phyloP scores from a whole-genome alignment of 73 alveolate genomes.

The Uronychia binucleata region DNA sequence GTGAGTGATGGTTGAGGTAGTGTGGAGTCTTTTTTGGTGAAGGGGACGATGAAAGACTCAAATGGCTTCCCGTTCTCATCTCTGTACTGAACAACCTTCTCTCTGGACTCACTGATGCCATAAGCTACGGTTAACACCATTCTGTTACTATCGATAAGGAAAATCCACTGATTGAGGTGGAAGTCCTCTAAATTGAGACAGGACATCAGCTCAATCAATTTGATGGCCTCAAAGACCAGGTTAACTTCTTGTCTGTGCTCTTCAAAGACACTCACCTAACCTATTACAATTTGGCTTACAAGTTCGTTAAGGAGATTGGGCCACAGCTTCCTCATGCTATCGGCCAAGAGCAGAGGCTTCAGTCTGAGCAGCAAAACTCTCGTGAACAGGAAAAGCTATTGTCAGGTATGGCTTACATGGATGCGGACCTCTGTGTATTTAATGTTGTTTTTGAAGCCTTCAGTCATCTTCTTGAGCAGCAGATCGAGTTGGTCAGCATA shows the following conservation, averaged over 20 bases:
- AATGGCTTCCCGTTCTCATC: constrained; percentile 18
- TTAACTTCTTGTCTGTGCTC: constrained; percentile 65
- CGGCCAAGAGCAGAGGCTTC: constrained; percentile 71
- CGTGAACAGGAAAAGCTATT: constrained; percentile 71
- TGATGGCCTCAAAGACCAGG: constrained; percentile 75
- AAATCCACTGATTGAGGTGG: constrained; percentile 89
- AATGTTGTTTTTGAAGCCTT: constrained; percentile 55
- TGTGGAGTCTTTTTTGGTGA: constrained; percentile 26
- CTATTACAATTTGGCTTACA: constrained; percentile 6
- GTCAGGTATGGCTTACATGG: too few relatives aligned
- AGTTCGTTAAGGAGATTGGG: constrained; percentile 87
- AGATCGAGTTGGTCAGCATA: constrained; percentile 57
- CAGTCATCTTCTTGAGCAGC: constrained; percentile 69
- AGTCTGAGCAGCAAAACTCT: constrained; percentile 82
- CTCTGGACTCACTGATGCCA: neutral
- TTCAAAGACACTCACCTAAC: constrained; percentile 60
- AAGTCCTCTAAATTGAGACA: constrained; percentile 86
- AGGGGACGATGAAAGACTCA: constrained; percentile 40
- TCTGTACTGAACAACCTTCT: neutral
- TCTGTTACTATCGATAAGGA: constrained; percentile 79
- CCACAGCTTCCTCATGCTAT: constrained; percentile 86
- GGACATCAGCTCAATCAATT: constrained; percentile 82
- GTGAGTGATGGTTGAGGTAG: too few relatives aligned
- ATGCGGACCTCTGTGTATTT: constrained; percentile 72
- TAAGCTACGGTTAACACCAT: constrained; percentile 21